phyloP scores from a whole-genome alignment of 1,284 basidiomycete genomes.

The Leccinum subfulvum region DNA sequence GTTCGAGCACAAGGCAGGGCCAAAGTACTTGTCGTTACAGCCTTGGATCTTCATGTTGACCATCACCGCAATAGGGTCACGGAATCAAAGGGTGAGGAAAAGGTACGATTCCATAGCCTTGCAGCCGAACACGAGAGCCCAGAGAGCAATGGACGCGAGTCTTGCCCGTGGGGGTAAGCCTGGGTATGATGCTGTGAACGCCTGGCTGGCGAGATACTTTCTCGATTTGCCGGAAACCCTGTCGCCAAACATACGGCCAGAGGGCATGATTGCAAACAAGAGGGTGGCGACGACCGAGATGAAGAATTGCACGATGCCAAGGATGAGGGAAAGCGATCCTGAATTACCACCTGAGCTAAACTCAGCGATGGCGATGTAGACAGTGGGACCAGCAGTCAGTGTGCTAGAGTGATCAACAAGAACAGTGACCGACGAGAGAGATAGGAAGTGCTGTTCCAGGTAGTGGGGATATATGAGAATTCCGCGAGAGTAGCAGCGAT shows the following conservation, averaged over 20 bases:
- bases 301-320: constrained; percentile 91
- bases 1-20: constrained; percentile 76
- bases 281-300: constrained; percentile 81
- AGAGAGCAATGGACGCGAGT: constrained; percentile 73
- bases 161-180: constrained; percentile 60
- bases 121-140: constrained; percentile 90
- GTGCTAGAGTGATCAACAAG: constrained; percentile 77
- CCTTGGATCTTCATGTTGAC: constrained; percentile 89
- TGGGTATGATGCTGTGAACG: constrained; percentile 94
- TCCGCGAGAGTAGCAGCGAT: constrained; percentile 88
- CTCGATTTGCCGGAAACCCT: constrained; percentile 89
- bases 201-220: constrained; percentile 94
- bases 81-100: constrained; percentile 92
- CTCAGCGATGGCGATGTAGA: constrained; percentile 83
- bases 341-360: constrained; percentile 48
- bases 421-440: constrained; percentile 85
- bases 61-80: constrained; percentile 87
- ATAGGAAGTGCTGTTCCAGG: constrained; percentile 96
- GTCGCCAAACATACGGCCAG: constrained; percentile 93
- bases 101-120: constrained; percentile 95
- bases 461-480: constrained; percentile 94
- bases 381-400: constrained; percentile 84
- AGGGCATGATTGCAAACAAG: constrained; percentile 84
- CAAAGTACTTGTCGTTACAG: constrained; percentile 84
- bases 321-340: constrained; percentile 75